A percentile compares a stretch with the other conserved stretches of the same genome.
Conservation (phyloP, 2,329 filamentous ascomycete genomes). For the Colletotrichum theobromicola region DNA sequence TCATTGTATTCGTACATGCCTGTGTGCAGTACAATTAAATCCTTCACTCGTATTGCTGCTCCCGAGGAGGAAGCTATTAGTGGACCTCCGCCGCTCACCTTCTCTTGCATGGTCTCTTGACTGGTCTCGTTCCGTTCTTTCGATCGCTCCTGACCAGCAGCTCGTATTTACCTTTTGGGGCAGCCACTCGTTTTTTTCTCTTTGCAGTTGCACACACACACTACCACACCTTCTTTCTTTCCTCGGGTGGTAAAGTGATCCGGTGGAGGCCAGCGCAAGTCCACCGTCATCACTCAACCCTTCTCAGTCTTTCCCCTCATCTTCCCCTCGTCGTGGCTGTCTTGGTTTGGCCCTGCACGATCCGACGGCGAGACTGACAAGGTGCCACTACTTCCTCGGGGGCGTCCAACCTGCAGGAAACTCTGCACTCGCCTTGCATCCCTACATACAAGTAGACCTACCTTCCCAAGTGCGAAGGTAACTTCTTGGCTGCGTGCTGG, state of each 20-base stretch:
- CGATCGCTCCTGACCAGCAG: not conserved
- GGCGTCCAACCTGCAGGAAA: conserved; percentile 8
- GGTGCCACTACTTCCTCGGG: conserved; percentile 3
- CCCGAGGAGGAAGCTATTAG: conserved; percentile 2
- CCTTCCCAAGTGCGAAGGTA: not conserved
- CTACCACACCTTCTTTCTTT: not conserved
- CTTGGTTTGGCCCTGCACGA: not conserved
- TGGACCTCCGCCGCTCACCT: not conserved
- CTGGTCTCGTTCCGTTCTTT: not conserved
- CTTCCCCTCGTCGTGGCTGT: not conserved
- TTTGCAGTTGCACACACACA: not conserved
- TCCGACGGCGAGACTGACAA: not conserved
- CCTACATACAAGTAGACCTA: conserved; percentile 9
- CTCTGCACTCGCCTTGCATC: not conserved
- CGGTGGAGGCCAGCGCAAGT: conserved; percentile 8
- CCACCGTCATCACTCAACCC: conserved; percentile 4
- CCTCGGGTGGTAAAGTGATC: not conserved
- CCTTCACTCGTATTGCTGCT: conserved; percentile 1
- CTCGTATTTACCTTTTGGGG: conserved; percentile 12
- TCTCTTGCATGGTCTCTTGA: not conserved
- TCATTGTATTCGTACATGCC: not conserved
- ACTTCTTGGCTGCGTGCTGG: not conserved
- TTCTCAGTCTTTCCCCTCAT: not conserved
- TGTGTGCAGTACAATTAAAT: not conserved
- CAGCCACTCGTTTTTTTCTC: not conserved